Evolutionary conservation across 2,329 filamentous ascomycete genomes (phyloP).

Genomic region (Biscogniauxia marginata): DNA sequence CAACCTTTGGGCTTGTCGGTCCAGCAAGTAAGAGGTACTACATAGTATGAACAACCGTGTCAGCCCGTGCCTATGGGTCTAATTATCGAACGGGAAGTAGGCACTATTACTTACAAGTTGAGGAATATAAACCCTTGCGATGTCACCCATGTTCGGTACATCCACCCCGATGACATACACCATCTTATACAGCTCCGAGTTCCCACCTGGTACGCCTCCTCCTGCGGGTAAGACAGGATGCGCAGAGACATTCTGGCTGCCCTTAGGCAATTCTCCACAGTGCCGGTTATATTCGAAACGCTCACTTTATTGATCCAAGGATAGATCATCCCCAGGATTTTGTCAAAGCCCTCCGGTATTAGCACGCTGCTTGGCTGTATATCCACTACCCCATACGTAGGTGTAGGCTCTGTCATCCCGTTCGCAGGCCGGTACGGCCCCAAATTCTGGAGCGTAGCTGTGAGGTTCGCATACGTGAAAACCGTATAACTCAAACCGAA

Average conservation of each 20-base stretch:
- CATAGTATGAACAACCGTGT: slow-evolving; percentile 2
- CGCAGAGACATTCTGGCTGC: slow-evolving; percentile 57
- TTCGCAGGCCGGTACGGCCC: slow-evolving; percentile 55
- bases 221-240: slow-evolving; percentile 51
- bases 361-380: slow-evolving; percentile 20
- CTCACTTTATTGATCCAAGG: slow-evolving; percentile 65
- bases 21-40: slow-evolving; percentile 75
- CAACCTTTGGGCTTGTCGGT: slow-evolving; percentile 62
- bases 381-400: slow-evolving; percentile 56
- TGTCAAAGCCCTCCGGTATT: slow-evolving; percentile 53
- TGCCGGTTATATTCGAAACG: slow-evolving; percentile 41
- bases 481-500: slow-evolving; percentile 79
- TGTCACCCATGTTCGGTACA: slow-evolving; percentile 67
- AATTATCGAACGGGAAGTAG: background rate
- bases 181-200: slow-evolving; percentile 65
- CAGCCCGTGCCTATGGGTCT: background rate
- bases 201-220: slow-evolving; percentile 60
- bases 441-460: slow-evolving; percentile 46
- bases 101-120: slow-evolving; percentile 52
- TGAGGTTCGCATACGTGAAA: slow-evolving; percentile 69
- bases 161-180: slow-evolving; percentile 65
- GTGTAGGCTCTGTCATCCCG: slow-evolving; percentile 61
- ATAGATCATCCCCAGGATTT: slow-evolving; percentile 59
- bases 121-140: slow-evolving; percentile 66
- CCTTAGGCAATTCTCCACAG: slow-evolving; percentile 54